Base-by-base conservation (phyloP, 345 rosid species). In the Brassica napus region DNA sequence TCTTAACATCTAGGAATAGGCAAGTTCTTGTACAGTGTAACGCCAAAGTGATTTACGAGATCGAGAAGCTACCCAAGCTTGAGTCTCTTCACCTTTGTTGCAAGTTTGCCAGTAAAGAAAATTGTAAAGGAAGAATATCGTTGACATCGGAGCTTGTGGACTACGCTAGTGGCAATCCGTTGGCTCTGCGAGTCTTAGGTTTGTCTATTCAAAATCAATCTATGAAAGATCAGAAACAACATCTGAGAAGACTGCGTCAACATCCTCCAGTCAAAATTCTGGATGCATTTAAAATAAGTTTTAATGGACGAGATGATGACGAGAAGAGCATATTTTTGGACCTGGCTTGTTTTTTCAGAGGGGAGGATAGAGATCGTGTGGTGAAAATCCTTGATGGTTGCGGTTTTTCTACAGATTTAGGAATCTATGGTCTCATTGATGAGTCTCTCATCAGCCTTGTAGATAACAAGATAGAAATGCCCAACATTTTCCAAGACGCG, bases 311-410 rank as follows among this genome's bases (percentile, higher is more conserved):
- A 8, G n/a, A 72, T 31, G 76, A 74, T 5, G 4, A 75, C 2
- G 80, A 69, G 28, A 74, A 81, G 75, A 37, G 11, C 8, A 69
- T 72, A 4, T 82, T 85, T 82, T 72, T 84, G 10, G 88, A 86
- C 54, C 63, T 87, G 0, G 86, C 84, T 18, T 84, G 84, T 69
- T 85, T 85, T 49, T 84, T 84, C 6, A 75, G 42, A 12, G 81
- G 83, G 8, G 61, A 39, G 9, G 3, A 37, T 0, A 64, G 1
- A 32, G 35, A 82, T n/a, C 1, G 0, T 15, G 77, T 84, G 24
- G 59, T 5, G 15, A n/a, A 57, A 3, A 59, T 84, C 2, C 77
- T 84, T 4, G 84, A 79, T 12, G 74, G 44, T 18, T 77, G 79
- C 15, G 74, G 76, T 14, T 8, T 6, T 1, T 3, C 8, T 49